Evolutionary conservation across 2,329 filamentous ascomycete species (phyloP).

Genomic region (Hypoxylon sp.): DNA sequence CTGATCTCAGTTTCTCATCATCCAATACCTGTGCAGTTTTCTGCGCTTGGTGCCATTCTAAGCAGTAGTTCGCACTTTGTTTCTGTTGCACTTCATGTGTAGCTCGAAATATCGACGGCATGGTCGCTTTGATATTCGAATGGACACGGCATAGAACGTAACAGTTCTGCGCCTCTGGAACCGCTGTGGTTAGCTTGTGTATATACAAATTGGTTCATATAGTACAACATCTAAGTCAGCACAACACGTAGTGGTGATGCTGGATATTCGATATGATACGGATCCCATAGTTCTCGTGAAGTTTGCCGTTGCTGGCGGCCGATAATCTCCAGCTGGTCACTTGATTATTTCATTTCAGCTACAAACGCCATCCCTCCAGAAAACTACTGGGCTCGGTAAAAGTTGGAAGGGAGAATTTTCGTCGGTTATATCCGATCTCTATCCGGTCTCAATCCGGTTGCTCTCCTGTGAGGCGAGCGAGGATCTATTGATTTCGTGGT

Average conservation of each 20-base stretch:
- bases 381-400: not conserved
- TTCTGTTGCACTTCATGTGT: not conserved
- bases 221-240: constrained; percentile 27
- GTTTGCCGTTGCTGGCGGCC: constrained; percentile 11
- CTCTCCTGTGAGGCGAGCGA: not conserved
- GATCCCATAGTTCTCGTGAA: constrained; percentile 1
- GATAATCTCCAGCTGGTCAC: constrained; percentile 15
- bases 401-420: constrained; percentile 2
- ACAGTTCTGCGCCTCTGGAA: constrained; percentile 8
- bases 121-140: constrained; percentile 14
- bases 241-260: constrained; percentile 7
- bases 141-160: constrained; percentile 4
- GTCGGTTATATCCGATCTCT: not conserved
- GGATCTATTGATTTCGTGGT: constrained; percentile 50
- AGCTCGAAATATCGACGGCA: not conserved
- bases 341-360: constrained; percentile 15
- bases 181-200: constrained; percentile 26
- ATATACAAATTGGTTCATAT: constrained; percentile 30
- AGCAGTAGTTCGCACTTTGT: not conserved
- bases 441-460: not conserved
- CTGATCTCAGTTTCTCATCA: not conserved
- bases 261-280: constrained; percentile 15
- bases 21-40: not conserved
- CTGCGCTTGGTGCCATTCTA: not conserved
- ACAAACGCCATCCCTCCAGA: not conserved